Evolutionary conservation across 805 yeast genomes (phyloP).

Genomic region (Ogataea siamensis): DNA sequence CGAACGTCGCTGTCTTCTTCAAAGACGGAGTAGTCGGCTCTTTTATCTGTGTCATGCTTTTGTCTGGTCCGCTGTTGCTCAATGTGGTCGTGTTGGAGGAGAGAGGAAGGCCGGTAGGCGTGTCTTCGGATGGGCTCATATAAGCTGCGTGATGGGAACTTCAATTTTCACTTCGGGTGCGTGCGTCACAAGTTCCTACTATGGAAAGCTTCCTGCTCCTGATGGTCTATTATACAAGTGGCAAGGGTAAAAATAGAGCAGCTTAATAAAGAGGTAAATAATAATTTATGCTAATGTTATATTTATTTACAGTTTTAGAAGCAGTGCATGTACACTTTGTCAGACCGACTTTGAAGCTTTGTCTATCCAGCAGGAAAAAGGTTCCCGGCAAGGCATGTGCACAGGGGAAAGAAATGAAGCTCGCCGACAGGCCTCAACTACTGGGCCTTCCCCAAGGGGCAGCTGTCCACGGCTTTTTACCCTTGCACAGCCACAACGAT

Average conservation of each 20-base stretch:
- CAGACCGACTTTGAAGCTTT: too few relatives aligned
- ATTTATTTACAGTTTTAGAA: neutral
- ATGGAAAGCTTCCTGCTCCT: neutral
- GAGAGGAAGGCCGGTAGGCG: slow-evolving; percentile 6
- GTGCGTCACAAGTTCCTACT: neutral
- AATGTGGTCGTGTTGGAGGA: slow-evolving; percentile 1
- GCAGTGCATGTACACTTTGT: neutral
- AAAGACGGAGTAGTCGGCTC: slow-evolving; percentile 31
- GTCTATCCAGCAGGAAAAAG: too few relatives aligned
- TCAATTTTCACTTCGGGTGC: neutral
- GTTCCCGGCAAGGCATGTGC: too few relatives aligned
- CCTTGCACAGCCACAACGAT: slow-evolving; percentile 1
- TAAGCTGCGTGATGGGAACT: neutral
- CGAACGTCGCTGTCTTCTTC: slow-evolving; percentile 20
- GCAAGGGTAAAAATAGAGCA: neutral
- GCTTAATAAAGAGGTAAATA: slow-evolving; percentile 8
- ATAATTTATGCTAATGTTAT: slow-evolving; percentile 6
- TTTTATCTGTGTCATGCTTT: slow-evolving; percentile 9
- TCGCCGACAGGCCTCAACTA: too few relatives aligned
- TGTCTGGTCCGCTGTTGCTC: neutral
- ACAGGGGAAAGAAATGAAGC: too few relatives aligned
- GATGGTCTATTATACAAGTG: slow-evolving; percentile 5
- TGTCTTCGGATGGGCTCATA: slow-evolving; percentile 8
- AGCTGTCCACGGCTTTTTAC: neutral
- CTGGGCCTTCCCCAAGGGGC: too few relatives aligned